Evolutionary conservation across 495 filamentous ascomycete genomes (phyloP), one percentile per base, ranked within the genome.

Genomic region (Neurospora sp.): DNA sequence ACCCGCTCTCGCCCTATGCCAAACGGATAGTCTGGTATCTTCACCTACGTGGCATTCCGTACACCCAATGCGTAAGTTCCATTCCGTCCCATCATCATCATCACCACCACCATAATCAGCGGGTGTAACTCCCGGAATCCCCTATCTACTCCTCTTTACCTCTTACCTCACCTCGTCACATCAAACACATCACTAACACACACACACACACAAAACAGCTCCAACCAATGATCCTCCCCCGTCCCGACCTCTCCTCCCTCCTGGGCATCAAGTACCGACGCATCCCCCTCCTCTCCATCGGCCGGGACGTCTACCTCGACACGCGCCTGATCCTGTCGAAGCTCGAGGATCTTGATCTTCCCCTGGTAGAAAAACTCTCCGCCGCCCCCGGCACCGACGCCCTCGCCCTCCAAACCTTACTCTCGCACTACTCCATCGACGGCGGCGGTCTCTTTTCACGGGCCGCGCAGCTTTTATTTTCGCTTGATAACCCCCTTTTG

Each of bases 201-300:
- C 31, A 31, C 11, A 44, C 22, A 22, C 22, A 22, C 22, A 37
- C 7, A 37, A 37, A 37, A 39, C 73, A 87, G 87, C 68, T 87
- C 53, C 89, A 91, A 86, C 89, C 89, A 3, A 78, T 81, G 27
- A 85, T 83, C 61, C 79, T 89, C 41, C 89, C 89, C 3, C 88
- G 89, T 40, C 87, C 87, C 1, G 89, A 91, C 77, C 74, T 91
- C 31, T 75, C 80, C 6, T 35, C 69, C 44, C 78, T 78, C 6
- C 80, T 92, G 0, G 86, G 87, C n/a, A 83, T 91, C 74, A 75
- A 78, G 6, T 90, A 92, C 82, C 86, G 89, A 0, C 89, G 90
- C 68, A 91, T 92, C 70, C 91, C 91, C 3, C 72, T 92, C 69
- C 76, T 91, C 68, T 76, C 87, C 39, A 87, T 89, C 71, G 88